Evolutionary conservation across 2,329 filamentous ascomycete species (phyloP).

Genomic region (Penicillium crustosum): DNA sequence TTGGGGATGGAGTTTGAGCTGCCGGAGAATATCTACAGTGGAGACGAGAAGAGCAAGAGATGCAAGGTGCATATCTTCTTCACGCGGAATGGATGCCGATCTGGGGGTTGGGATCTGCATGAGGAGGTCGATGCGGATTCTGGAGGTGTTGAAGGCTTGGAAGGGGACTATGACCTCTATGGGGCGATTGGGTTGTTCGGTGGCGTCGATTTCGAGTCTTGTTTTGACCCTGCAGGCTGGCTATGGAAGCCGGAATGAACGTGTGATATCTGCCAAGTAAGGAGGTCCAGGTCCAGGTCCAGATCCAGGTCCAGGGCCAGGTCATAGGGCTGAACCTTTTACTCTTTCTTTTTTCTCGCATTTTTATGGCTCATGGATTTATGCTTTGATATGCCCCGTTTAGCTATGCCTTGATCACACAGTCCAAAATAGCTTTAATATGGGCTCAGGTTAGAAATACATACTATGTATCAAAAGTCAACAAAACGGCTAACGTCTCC

Average conservation of each 20-base stretch:
- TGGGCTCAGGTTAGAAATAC: not conserved
- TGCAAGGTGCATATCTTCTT: slow-evolving; percentile 58
- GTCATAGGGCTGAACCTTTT: slow-evolving; percentile 14
- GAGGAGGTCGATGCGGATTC: slow-evolving; percentile 59
- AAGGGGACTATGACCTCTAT: slow-evolving; percentile 66
- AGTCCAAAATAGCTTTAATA: not conserved
- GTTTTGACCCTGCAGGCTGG: slow-evolving; percentile 52
- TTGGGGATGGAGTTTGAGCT: slow-evolving; percentile 57
- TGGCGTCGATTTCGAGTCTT: slow-evolving; percentile 60
- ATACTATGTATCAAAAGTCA: not conserved
- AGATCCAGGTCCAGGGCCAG: not conserved
- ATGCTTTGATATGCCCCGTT: too few species aligned
- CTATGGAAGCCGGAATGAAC: slow-evolving; percentile 37
- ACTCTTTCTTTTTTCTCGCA: not conserved
- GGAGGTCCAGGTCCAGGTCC: not conserved
- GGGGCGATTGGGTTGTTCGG: slow-evolving; percentile 62
- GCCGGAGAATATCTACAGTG: slow-evolving; percentile 38
- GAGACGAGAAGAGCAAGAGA: slow-evolving; percentile 26
- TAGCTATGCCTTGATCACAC: not conserved
- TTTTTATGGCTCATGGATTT: not conserved
- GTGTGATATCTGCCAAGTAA: slow-evolving; percentile 1
- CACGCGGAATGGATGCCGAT: slow-evolving; percentile 55
- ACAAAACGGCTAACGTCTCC: not conserved
- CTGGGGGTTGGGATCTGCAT: slow-evolving; percentile 59
- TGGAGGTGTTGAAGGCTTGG: slow-evolving; percentile 63